phyloP scores from a whole-genome alignment of 2,329 filamentous ascomycete species.

The Penicillium digitatum region DNA sequence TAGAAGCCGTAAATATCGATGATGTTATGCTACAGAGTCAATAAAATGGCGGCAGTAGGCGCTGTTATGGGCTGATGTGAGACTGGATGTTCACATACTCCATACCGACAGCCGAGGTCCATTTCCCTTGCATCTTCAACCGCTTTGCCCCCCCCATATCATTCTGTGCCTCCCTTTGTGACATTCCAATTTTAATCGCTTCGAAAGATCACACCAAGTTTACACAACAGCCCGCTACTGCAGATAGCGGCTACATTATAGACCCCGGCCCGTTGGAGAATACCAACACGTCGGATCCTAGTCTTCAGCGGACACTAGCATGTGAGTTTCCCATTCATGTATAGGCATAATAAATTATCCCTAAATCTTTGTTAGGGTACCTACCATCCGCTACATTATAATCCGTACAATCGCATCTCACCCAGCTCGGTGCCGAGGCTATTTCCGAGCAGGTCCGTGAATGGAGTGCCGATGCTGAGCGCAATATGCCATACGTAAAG shows the following conservation, averaged over 20 bases:
- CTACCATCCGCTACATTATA: constrained; percentile 54
- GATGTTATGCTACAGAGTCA: not conserved
- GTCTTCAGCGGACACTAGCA: constrained; percentile 51
- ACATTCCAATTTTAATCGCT: not conserved
- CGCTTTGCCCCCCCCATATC: not conserved
- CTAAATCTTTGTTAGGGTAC: constrained; percentile 16
- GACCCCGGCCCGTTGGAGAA: constrained; percentile 51
- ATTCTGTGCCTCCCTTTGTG: not conserved
- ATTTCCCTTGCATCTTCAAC: constrained; percentile 1
- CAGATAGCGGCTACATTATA: constrained; percentile 55
- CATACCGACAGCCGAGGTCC: constrained; percentile 20
- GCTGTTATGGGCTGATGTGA: constrained; percentile 1
- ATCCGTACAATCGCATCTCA: constrained; percentile 42
- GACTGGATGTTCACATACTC: constrained; percentile 13
- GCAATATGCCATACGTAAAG: constrained; percentile 59
- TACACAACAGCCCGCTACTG: constrained; percentile 29
- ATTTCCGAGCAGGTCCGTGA: constrained; percentile 29
- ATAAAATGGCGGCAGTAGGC: not conserved
- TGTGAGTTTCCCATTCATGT: constrained; percentile 36
- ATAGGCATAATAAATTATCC: not conserved
- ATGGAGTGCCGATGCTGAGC: constrained; percentile 58
- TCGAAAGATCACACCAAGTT: constrained; percentile 5
- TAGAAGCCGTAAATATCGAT: not conserved
- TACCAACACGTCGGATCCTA: constrained; percentile 55
- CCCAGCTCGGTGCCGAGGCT: constrained; percentile 30